Base-by-base conservation (phyloP, 352 stramenopile genomes). In the Globisporangium emineosum region DNA sequence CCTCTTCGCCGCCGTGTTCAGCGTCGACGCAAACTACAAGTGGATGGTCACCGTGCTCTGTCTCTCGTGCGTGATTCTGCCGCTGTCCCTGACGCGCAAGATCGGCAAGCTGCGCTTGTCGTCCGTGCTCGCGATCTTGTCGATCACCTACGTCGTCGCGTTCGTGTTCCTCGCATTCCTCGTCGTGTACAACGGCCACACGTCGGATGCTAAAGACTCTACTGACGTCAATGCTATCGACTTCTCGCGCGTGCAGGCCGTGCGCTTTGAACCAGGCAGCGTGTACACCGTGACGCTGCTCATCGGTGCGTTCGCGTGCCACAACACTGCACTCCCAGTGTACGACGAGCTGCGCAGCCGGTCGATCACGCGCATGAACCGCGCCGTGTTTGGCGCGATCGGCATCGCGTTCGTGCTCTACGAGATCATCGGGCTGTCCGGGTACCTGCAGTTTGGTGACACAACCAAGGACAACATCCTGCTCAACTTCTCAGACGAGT, bases 221-320 rank as follows among this genome's bases (percentile, higher is more conserved):
- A 42, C 12, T 42, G 37, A n/a, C 15, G 15, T 45, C 37, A 45
- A 45, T 5, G 52, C 61, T 3, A 63, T 77, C 21, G 67, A 75
- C 37, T 62, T 77, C 21, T 63, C 70, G 13, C 35, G 63, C 52
- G 68, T 88, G 3, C 58, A 81, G 17, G 82, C 80, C 21, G 70
- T 92, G 49, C 69, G 70, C 25, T 65, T 92, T 13, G 79, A 89
- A 30, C 71, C 83, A 0, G 78, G 72, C 21, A 88, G 76, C 54
- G 78, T 90, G 8, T 90, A 90, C 69, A 92, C 83, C 0, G 79
- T 90, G 43, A 90, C 81, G 66, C 68, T 91, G 43, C 59, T 91
- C n/a, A 89, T 89, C 49, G 83, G 72, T 12, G 83, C 80, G 3
- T 91, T 91, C 60, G 83, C 83, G 23, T 90, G 80, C 67, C 83